Base-by-base conservation (phyloP, 176 grass and related monocot genomes). In the Aechmea fasciata region DNA sequence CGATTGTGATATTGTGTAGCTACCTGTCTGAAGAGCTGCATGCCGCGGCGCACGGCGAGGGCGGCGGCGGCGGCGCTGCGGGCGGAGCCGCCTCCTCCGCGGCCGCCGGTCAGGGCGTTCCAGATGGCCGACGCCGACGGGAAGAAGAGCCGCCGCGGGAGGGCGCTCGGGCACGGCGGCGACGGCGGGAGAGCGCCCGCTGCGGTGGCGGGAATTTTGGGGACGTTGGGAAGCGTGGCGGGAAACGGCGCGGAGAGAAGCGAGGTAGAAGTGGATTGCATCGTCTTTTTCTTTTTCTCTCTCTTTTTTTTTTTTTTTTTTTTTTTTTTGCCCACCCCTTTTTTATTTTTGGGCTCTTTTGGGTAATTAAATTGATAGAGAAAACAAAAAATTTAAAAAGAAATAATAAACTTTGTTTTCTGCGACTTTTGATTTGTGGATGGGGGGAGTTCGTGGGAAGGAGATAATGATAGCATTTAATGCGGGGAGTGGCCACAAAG, bases 11-110 rank as follows among this genome's bases (percentile, higher is more conserved):
- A 22, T 2, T 9, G 10, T 15, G 55, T 18, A 61, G 15, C 15
- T 19, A 96, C 91, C 91, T 91, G 49, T 19, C 77, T 71, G 76
- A 96, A 96, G 48, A 89, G 88, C 48, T 82, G 63, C 92, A 96
- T 91, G 74, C 92, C 92, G 9, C 73, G 83, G 71, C 88, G 79
- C 65, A 91, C 78, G 63, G 92, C 78, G 10, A 87, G 63, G 25
- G 83, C 65, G 15, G 83, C 85, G 19, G 85, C 71, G 9, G 71
- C 74, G 1, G 79, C 86, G 9, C 63, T 33, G 70, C 87, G 78
- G 66, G 88, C 80, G 57, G 91, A 73, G 11, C 82, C 48, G 24
- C 24, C 24, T 24, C 24, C 24, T 24, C 24, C 24, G 29, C 80
- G 63, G 13, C 80, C 82, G 28, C 88, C 88, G 3, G 85, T 83